phyloP scores from a whole-genome alignment of 2,329 filamentous ascomycete species.

The Fusarium phyllophilum region DNA sequence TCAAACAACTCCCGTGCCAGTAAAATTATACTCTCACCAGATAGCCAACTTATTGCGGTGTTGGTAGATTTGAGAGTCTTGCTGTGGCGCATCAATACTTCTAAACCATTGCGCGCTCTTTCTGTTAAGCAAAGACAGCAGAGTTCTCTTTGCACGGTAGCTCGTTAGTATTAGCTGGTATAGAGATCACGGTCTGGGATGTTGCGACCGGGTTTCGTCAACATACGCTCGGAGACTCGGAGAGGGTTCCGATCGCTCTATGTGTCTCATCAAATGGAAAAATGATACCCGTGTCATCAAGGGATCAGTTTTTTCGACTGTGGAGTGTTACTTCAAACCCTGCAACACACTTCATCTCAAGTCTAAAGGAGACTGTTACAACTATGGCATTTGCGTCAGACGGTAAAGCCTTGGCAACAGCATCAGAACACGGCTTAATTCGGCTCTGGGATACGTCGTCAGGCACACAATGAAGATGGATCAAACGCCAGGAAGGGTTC shows the following conservation, averaged over 20 bases:
- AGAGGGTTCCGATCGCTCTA: background rate
- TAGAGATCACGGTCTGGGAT: background rate
- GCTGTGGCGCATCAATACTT: fast-evolving
- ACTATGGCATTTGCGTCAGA: background rate
- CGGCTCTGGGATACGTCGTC: background rate
- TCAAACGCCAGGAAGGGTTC: background rate
- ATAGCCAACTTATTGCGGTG: background rate
- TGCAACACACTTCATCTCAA: fast-evolving
- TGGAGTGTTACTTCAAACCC: background rate
- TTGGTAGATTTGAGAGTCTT: fast-evolving
- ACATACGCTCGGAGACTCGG: background rate
- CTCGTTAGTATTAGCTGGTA: background rate
- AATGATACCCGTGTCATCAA: background rate
- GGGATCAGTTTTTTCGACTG: fast-evolving
- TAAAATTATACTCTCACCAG: fast-evolving
- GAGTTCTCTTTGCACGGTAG: background rate
- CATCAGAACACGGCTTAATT: background rate
- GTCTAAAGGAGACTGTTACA: background rate
- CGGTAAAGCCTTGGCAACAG: background rate
- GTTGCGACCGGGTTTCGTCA: background rate
- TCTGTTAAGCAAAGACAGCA: fast-evolving
- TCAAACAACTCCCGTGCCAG: fast-evolving
- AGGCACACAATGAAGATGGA: background rate
- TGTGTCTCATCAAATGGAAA: background rate
- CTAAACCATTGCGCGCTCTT: too few relatives aligned